Evolutionary conservation across 768 basidiomycete species (phyloP), one percentile per base, ranked within the genome.

Genomic region (Amyloporia xantha): DNA sequence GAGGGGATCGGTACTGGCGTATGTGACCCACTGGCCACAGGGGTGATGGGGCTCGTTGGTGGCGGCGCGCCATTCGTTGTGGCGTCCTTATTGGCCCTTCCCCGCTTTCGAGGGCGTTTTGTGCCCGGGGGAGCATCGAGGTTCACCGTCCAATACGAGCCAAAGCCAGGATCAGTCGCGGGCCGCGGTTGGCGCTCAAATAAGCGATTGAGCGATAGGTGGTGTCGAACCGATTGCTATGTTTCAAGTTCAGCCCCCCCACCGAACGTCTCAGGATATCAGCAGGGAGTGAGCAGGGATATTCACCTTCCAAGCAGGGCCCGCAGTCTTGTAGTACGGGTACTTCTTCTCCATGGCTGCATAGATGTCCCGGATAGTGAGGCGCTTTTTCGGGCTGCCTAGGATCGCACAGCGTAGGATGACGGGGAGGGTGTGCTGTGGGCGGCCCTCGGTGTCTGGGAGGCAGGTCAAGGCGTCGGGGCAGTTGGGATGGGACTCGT

Each of bases 131-230:
- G 86, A n/a, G 88, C 88, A 41, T 77, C 64, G 19, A 90, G 72
- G 64, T 90, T 90, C n/a, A 91, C 88, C 28, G 87, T 89, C 88
- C 88, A 91, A 61, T 91, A 90, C 10, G 87, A 90, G 19, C 88
- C 88, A 62, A 89, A 88, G 13, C 88, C 88, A 11, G 88, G 88
- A 62, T 90, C 87, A 25, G 86, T 86, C 9, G 85, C 84, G 6
- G 88, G 88, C 43, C 88, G 77, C 17, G 84, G 82, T 57, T 88
- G 85, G 43, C 86, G 77, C 63, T 91, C 88, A 59, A 91, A 91
- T 4, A 91, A 67, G 28, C 86, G 78, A 65, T 90, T 90, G 44
- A 90, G 68, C 10, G 88, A 90, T 30, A 91, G 72, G 65, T 90
- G 88, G 53, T 91, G 88, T 49, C 88, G 77, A 49, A 91, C 87